Evolutionary conservation across 768 basidiomycete genomes (phyloP).

Genomic region (Psilocybe subaeruginosa): DNA sequence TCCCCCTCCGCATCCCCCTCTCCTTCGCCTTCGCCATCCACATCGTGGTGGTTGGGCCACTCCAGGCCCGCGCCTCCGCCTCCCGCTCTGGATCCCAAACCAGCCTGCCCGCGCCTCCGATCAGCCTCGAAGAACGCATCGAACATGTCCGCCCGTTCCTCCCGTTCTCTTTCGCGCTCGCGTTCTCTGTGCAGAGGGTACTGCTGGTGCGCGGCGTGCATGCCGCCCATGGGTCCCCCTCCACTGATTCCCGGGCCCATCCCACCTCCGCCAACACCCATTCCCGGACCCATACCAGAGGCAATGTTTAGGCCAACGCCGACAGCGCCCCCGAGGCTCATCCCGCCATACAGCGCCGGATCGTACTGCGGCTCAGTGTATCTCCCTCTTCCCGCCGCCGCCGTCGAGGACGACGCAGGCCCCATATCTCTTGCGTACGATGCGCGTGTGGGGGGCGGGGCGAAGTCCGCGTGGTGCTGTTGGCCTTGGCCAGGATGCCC

Average conservation of each 20-base stretch:
- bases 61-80: not conserved
- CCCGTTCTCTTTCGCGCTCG: conserved; percentile 6
- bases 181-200: not conserved
- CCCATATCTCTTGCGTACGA: not conserved
- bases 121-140: conserved; percentile 34
- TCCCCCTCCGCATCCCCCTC: not conserved
- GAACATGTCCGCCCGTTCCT: conserved; percentile 23
- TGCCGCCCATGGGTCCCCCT: too few relatives aligned
- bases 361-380: conserved; percentile 3
- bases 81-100: not conserved
- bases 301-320: too few relatives aligned
- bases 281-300: not conserved
- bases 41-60: not conserved
- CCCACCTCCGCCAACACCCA: not conserved
- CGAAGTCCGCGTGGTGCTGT: not conserved
- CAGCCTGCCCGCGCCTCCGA: conserved; percentile 15
- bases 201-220: not conserved
- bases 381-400: not conserved
- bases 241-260: too few relatives aligned
- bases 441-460: not conserved
- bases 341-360: not conserved
- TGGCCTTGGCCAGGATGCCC: not conserved
- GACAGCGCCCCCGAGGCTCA: too few relatives aligned
- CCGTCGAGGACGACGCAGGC: not conserved
- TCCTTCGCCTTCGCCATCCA: not conserved